A percentile compares a stretch with the other conserved stretches of the same genome.
These are phyloP conservation scores for Trichosporon asahii DNA, from an alignment of 1,284 basidiomycete species.

Conservation along the genomic window DNA sequence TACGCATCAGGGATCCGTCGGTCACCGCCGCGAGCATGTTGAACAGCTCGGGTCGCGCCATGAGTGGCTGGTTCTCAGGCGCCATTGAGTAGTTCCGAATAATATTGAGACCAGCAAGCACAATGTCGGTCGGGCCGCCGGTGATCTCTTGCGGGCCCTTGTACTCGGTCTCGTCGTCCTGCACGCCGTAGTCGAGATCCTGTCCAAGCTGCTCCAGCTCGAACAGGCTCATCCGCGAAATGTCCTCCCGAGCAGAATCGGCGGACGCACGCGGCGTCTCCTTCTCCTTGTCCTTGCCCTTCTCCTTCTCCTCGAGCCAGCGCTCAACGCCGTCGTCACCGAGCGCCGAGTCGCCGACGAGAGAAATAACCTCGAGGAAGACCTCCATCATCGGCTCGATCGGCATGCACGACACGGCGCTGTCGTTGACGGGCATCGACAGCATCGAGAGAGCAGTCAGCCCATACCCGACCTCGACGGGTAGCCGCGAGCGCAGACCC, in stretches of 20 bases:
- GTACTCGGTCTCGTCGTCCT: constrained; percentile 51
- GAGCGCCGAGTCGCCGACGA: constrained; percentile 79
- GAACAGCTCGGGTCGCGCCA: constrained; percentile 64
- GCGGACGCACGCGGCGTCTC: not conserved
- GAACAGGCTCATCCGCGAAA: constrained; percentile 71
- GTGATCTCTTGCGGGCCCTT: constrained; percentile 23
- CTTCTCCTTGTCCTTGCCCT: not conserved
- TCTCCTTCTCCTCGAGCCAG: constrained; percentile 26
- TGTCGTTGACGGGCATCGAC: constrained; percentile 51
- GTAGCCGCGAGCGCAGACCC: constrained; percentile 80
- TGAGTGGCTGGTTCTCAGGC: constrained; percentile 66
- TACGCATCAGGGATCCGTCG: constrained; percentile 54
- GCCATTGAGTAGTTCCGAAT: constrained; percentile 78
- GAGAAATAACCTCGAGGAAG: constrained; percentile 79
- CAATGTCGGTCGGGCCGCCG: constrained; percentile 55
- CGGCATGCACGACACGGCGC: constrained; percentile 61
- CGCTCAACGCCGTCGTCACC: constrained; percentile 56
- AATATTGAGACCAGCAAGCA: constrained; percentile 73
- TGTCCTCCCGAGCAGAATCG: constrained; percentile 54
- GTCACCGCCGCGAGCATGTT: constrained; percentile 67
- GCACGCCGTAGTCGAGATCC: constrained; percentile 74
- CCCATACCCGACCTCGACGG: constrained; percentile 81
- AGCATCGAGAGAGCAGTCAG: constrained; percentile 85
- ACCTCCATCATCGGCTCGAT: constrained; percentile 75
- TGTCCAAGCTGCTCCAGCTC: constrained; percentile 84